phyloP scores from a whole-genome alignment of 2,329 filamentous ascomycete genomes.

The Phyllosticta citriasiana region DNA sequence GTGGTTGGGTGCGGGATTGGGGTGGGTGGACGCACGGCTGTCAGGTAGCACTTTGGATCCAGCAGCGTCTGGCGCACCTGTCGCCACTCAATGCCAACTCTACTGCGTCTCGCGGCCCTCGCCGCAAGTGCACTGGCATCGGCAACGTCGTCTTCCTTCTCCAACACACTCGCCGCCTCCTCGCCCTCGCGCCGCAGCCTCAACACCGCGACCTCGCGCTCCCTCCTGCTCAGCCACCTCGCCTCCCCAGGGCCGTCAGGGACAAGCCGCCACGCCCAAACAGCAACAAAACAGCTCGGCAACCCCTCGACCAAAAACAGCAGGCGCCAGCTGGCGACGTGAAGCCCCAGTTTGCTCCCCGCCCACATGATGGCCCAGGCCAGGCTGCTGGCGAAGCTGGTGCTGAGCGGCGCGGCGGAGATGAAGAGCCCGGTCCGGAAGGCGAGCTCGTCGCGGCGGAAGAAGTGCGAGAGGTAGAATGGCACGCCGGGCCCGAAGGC shows the following conservation, averaged over 20 bases:
- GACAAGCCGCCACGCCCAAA: constrained; percentile 63
- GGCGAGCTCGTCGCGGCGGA: constrained; percentile 61
- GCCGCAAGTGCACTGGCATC: background rate
- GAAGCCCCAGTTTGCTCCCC: constrained; percentile 47
- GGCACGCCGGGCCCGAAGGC: constrained; percentile 55
- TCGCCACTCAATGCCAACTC: constrained; percentile 38
- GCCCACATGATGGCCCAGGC: constrained; percentile 61
- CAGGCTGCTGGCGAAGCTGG: constrained; percentile 63
- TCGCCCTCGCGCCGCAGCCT: constrained; percentile 50
- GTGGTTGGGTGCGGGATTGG: background rate
- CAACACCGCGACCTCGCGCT: constrained; percentile 56
- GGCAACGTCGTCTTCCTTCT: constrained; percentile 12
- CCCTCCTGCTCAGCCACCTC: constrained; percentile 32
- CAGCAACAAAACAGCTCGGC: constrained; percentile 65
- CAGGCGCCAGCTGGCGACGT: constrained; percentile 75
- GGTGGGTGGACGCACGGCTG: constrained; percentile 40
- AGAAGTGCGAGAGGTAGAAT: constrained; percentile 56
- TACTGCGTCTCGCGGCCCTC: background rate
- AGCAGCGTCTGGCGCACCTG: constrained; percentile 50
- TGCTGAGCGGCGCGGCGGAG: constrained; percentile 56
- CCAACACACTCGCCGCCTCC: constrained; percentile 20
- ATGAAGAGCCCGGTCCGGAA: constrained; percentile 81
- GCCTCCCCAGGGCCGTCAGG: constrained; percentile 57
- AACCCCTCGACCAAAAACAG: constrained; percentile 80
- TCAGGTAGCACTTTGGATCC: constrained; percentile 64